A percentile compares a stretch with the other conserved stretches of the same genome.
Evolutionary conservation across 257 asterid species (phyloP).

Genomic region (Agastache rugosa): DNA sequence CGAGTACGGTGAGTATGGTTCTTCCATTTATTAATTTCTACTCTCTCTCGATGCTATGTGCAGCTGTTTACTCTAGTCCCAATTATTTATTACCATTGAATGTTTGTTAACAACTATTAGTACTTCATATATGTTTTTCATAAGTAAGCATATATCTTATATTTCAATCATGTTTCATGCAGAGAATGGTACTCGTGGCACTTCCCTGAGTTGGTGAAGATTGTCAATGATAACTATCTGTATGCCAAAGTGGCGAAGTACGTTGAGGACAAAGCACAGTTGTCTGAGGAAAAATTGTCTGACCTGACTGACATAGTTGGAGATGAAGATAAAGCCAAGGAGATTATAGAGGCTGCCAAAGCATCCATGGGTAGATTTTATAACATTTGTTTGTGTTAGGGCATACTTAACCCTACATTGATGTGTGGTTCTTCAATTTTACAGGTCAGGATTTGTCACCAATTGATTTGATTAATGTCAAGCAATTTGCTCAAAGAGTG

Average conservation of each 20-base stretch:
- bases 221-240: constrained; percentile 86
- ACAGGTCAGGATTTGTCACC: constrained; percentile 95
- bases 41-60: not conserved
- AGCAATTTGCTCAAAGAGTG: constrained; percentile 91
- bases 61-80: not conserved
- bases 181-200: constrained; percentile 99
- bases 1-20: constrained; percentile 72
- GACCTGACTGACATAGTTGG: constrained; percentile 78
- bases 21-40: not conserved
- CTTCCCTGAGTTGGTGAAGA: constrained; percentile 90
- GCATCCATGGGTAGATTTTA: constrained; percentile 87
- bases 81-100: not conserved
- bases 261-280: constrained; percentile 79
- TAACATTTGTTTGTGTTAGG: not conserved
- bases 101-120: not conserved
- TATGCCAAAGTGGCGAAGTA: constrained; percentile 89
- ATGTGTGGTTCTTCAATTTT: constrained; percentile 18
- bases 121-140: not conserved
- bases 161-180: constrained; percentile 32
- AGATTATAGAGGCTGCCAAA: constrained; percentile 92
- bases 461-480: constrained; percentile 84
- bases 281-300: constrained; percentile 68
- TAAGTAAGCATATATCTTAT: not conserved
- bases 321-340: constrained; percentile 97
- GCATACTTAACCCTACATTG: not conserved